A percentile compares a stretch with the other conserved stretches of the same genome.
phyloP scores from a whole-genome alignment of 2,329 filamentous ascomycete species.

The Neofusicoccum parvum region DNA sequence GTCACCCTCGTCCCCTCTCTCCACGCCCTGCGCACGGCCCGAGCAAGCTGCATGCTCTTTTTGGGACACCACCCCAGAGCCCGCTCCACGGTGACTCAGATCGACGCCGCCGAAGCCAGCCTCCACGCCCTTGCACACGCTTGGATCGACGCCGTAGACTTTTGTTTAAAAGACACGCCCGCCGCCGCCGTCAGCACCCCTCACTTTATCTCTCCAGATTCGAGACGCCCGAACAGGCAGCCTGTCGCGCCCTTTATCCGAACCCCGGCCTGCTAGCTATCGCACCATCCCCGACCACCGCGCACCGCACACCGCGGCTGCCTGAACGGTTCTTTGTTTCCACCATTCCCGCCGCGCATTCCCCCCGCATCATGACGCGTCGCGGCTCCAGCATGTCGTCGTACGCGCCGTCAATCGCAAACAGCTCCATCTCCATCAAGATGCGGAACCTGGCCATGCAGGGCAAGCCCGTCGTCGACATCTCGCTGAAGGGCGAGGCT shows the following conservation, averaged over 20 bases:
- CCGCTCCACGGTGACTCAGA: conserved; percentile 16
- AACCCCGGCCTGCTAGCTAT: neutral
- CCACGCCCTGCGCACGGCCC: conserved; percentile 17
- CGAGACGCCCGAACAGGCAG: neutral
- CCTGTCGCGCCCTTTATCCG: neutral
- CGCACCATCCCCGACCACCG: neutral
- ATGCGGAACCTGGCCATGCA: conserved; percentile 36
- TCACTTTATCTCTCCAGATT: neutral
- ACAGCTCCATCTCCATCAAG: conserved; percentile 27
- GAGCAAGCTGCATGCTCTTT: neutral
- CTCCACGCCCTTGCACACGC: neutral
- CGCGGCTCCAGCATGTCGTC: conserved; percentile 3
- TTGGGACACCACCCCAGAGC: neutral
- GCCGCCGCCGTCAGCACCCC: neutral
- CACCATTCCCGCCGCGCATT: neutral
- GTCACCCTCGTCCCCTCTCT: neutral
- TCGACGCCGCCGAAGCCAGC: conserved; percentile 13
- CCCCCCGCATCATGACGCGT: neutral
- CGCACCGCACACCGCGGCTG: neutral
- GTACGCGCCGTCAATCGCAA: neutral
- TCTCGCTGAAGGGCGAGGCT: conserved; percentile 41
- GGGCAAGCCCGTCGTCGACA: conserved; percentile 46
- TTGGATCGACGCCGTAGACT: neutral
- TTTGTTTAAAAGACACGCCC: neutral
- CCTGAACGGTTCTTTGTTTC: neutral